Evolutionary conservation across 805 yeast genomes (phyloP).

Genomic region (Metschnikowia vanudenii): DNA sequence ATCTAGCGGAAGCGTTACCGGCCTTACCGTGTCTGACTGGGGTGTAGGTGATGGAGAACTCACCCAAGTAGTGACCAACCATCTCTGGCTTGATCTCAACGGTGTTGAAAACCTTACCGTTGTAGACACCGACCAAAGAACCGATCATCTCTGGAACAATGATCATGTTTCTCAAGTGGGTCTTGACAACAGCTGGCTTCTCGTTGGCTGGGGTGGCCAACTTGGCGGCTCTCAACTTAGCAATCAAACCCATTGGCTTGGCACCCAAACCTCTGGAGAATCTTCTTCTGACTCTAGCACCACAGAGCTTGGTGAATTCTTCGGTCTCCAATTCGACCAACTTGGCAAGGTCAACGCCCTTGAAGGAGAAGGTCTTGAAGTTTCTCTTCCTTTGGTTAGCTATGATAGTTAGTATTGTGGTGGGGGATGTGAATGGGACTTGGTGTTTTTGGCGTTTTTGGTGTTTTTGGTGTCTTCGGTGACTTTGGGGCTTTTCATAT

Average conservation of each 20-base stretch:
- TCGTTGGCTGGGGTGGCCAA: slow-evolving; percentile 85
- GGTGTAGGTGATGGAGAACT: slow-evolving; percentile 98
- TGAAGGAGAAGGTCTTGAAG: slow-evolving; percentile 96
- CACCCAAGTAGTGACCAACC: slow-evolving; percentile 99
- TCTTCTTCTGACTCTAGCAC: slow-evolving; percentile 99
- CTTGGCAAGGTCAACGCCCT: slow-evolving; percentile 96
- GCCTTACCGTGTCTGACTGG: slow-evolving; percentile 99
- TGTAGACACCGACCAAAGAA: slow-evolving; percentile 97
- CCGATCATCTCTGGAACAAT: slow-evolving; percentile 99
- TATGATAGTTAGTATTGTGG: slow-evolving; percentile 22
- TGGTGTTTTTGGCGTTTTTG: background rate
- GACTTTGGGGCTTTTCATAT: no score
- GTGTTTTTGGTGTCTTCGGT: no score
- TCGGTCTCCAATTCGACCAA: slow-evolving; percentile 91
- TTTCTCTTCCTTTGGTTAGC: slow-evolving; percentile 79
- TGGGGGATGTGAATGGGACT: background rate
- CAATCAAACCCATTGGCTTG: slow-evolving; percentile 94
- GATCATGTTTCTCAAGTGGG: slow-evolving; percentile 99
- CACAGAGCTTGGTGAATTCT: slow-evolving; percentile 94
- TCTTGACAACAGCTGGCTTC: slow-evolving; percentile 97
- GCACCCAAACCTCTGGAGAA: slow-evolving; percentile 95
- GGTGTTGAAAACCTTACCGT: slow-evolving; percentile 99
- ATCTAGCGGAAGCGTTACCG: slow-evolving; percentile 78
- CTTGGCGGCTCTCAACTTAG: slow-evolving; percentile 97
- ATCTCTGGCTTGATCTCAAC: slow-evolving; percentile 99